Evolutionary conservation across 495 filamentous ascomycete species (phyloP), one percentile per base, ranked within the genome.

Genomic region (Mycothermus thermophilus): DNA sequence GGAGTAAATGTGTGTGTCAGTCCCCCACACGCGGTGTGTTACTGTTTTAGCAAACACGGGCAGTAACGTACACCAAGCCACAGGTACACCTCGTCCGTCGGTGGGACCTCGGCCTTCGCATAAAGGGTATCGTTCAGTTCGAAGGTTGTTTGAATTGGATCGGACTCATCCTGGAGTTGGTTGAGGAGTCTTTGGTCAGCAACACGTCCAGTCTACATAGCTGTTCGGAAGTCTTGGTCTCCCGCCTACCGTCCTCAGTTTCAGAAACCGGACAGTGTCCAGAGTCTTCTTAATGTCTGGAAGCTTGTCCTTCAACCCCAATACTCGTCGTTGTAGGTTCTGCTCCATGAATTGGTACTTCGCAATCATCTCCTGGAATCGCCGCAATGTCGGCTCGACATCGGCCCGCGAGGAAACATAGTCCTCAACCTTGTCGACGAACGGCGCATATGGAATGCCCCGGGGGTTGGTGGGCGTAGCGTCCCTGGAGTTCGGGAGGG

Each of bases 281-380:
- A 96, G 59, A n/a, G 92, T 95, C 69, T 94, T 96, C 43, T 80
- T 76, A 46, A 97, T 95, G 55, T 97, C 90, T 1, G 90, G 90
- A 48, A 96, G 80, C 68, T 95, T 97, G 45, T 95, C 90, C 53
- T 76, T 80, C 28, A 96, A 62, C 11, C 86, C 84, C 8, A 67
- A 68, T n/a, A 78, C 77, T 30, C 90, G 75, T 31, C 81, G 67
- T 48, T 88, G 77, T 17, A 83, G 82, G 62, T 94, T 96, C 47
- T 79, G 68, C 65, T 96, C 85, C 90, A 97, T 97, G 62, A 95
- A 97, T 57, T 96, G 92, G 63, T 97, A 97, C 68, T 97, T 96
- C 78, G 88, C 86, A 46, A 97, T 96, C 92, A 97, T 93, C 67
- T 97, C 90, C 58, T 96, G 90, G 58, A 97, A 96, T 50, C 71